These are phyloP conservation scores for Piper longum DNA, from an alignment of 164 flowering plant genomes.

Conservation along the genomic window DNA sequence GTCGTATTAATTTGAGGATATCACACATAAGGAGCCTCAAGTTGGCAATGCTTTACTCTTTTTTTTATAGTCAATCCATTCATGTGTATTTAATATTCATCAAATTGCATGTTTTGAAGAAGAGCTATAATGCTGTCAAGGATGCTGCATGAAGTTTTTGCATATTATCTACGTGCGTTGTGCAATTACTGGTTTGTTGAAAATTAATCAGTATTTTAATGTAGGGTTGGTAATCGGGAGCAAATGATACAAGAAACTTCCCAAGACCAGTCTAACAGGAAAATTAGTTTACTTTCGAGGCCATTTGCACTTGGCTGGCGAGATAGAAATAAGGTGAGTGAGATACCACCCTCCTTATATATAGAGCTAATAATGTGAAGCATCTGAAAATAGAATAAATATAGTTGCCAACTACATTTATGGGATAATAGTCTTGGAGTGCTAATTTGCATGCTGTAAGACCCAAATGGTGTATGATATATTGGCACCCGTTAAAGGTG, in stretches of 20 bases:
- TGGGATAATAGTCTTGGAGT: too few relatives aligned
- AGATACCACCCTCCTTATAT: not conserved
- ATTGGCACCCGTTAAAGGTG: too few relatives aligned
- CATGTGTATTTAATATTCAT: not conserved
- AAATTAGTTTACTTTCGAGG: slow-evolving; percentile 52
- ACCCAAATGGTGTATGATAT: too few relatives aligned
- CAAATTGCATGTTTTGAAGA: not conserved
- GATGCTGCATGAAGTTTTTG: not conserved
- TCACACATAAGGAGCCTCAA: too few relatives aligned
- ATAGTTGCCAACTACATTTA: too few relatives aligned
- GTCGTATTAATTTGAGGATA: too few relatives aligned
- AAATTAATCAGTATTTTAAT: not conserved
- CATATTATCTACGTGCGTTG: not conserved
- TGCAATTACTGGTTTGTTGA: not conserved
- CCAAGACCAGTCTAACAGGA: slow-evolving; percentile 57
- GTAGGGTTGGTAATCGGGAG: not conserved
- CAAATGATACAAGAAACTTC: slow-evolving; percentile 33
- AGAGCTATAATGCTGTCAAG: not conserved
- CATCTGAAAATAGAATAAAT: not conserved
- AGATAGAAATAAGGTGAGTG: slow-evolving; percentile 62
- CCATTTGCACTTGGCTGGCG: slow-evolving; percentile 93
- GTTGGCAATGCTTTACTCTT: too few relatives aligned
- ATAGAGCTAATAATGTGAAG: not conserved
- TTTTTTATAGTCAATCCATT: not conserved
- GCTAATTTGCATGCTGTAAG: too few relatives aligned